Percentiles rank a stretch among this genome's conserved stretches.
These are phyloP conservation scores for Verticillium alfalfae DNA, from an alignment of 2,329 filamentous ascomycete species.

Conservation along the genomic window DNA sequence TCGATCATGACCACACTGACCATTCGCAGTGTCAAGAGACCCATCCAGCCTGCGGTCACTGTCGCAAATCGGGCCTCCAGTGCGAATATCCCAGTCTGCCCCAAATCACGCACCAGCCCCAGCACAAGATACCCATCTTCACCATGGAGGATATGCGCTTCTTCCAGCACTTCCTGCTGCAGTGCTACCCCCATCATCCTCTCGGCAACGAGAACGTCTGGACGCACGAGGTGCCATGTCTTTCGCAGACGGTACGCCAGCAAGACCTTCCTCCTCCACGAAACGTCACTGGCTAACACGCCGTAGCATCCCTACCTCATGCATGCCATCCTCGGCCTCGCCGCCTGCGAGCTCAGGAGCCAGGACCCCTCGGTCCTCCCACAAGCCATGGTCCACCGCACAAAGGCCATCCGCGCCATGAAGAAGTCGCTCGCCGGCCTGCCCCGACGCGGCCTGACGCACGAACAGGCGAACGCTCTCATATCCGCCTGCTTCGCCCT, in stretches of 20 bases:
- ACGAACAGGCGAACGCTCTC: conserved; percentile 53
- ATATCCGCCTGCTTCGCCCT: conserved; percentile 55
- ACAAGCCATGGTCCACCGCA: conserved; percentile 57
- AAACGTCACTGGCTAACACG: not conserved
- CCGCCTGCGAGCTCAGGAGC: conserved; percentile 57
- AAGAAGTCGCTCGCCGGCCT: conserved; percentile 46
- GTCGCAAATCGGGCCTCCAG: conserved; percentile 53
- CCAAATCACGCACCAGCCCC: conserved; percentile 45
- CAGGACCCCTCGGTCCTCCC: conserved; percentile 45
- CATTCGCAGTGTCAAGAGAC: conserved; percentile 55
- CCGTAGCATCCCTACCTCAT: conserved; percentile 59
- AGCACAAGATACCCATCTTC: conserved; percentile 52
- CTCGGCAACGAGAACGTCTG: conserved; percentile 61
- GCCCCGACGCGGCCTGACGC: conserved; percentile 29
- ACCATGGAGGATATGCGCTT: conserved; percentile 61
- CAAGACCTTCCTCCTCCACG: not conserved
- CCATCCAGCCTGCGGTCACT: conserved; percentile 58
- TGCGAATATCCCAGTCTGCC: conserved; percentile 56
- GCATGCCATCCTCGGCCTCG: conserved; percentile 63
- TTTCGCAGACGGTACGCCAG: conserved; percentile 56
- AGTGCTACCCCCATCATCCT: conserved; percentile 59
- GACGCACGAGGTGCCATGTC: conserved; percentile 61
- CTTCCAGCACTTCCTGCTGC: conserved; percentile 61
- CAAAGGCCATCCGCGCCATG: conserved; percentile 59
- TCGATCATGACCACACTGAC: not conserved